Evolutionary conservation across 306 rosid species (phyloP), one percentile per base, ranked within the genome.

Genomic region (Dicorynia guianensis): DNA sequence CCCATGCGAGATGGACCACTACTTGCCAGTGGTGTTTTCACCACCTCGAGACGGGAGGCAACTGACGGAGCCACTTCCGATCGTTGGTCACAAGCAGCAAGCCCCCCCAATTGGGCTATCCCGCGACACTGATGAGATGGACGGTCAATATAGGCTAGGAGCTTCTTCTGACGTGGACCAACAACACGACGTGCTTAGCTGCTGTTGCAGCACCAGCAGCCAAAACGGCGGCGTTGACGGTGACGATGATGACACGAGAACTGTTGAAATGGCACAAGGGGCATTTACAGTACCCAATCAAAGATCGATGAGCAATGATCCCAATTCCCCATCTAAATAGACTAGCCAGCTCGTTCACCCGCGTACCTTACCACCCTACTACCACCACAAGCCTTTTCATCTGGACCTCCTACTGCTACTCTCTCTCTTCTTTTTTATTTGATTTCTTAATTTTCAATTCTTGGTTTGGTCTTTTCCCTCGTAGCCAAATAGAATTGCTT

Each of bases 1-100:
- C 88, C 98, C 98, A 72, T 87, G 93, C 77, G 98, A 93, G 73
- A 83, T 80, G 86, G 98, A 90, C 70, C 88, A 93, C 76, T 90
- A 88, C 67, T 48, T 90, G 80, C 98, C 98, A 35, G 98, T 89
- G 60, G 89, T 89, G 50, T 90, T 93, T 79, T 77, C 87, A 2
- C 98, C 96, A 4, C 87, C 98, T n/a, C 90, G 98, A 55, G 95
- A 93, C 69, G 98, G 98, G 57, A 81, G 57, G 89, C 86, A 76
- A 11, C 71, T 84, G 80, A 85, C 98, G 79, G 88, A 86, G 64
- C 97, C 98, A 52, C 78, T 83, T 11, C 92, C 95, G 42, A 77
- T 89, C 14, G 93, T 76, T 0, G 96, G 89, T 69, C 88, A 77
- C 43, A 83, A 48, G 11, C 68, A 57, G 53, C 83, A 74, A 38